Percentiles rank a stretch among this genome's conserved stretches.
Conservation (phyloP, 2,329 filamentous ascomycete genomes). For the Sphaerulina populicola region DNA sequence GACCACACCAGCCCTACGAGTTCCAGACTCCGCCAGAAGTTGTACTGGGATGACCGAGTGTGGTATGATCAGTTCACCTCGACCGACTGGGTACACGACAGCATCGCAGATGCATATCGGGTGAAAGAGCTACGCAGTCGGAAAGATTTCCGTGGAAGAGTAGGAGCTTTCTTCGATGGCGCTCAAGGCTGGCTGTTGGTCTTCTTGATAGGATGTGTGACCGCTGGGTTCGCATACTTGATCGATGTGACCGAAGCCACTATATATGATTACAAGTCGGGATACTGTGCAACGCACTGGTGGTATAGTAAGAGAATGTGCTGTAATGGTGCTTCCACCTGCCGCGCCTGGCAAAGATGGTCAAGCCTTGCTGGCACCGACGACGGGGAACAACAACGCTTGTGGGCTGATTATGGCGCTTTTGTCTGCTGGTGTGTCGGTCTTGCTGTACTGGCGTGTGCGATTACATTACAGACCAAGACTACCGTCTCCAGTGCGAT, state of each 20-base stretch:
- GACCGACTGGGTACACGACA: constrained; percentile 97
- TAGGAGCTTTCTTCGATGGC: constrained; percentile 70
- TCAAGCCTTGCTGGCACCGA: constrained; percentile 49
- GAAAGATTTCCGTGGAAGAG: constrained; percentile 74
- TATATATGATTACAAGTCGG: constrained; percentile 79
- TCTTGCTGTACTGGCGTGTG: constrained; percentile 64
- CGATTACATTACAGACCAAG: constrained; percentile 80
- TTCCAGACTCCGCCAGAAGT: constrained; percentile 44
- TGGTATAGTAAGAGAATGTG: constrained; percentile 63
- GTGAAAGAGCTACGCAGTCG: constrained; percentile 72
- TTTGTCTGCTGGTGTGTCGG: constrained; percentile 65
- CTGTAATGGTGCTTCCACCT: constrained; percentile 48
- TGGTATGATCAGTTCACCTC: constrained; percentile 99
- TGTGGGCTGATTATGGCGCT: constrained; percentile 66
- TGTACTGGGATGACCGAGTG: constrained; percentile 73
- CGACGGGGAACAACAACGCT: constrained; percentile 38
- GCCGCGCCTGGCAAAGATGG: constrained; percentile 56
- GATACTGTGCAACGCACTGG: constrained; percentile 67
- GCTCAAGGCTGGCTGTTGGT: constrained; percentile 92
- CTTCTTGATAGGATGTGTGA: constrained; percentile 76
- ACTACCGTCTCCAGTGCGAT: constrained; percentile 86
- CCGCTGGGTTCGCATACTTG: constrained; percentile 76
- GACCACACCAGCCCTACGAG: constrained; percentile 13
- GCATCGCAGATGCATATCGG: constrained; percentile 85
- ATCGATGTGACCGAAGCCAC: constrained; percentile 80